Percentiles rank a stretch among this genome's conserved stretches.
Evolutionary conservation across 2,329 filamentous ascomycete species (phyloP).

Genomic region (Diaporthe capsici): DNA sequence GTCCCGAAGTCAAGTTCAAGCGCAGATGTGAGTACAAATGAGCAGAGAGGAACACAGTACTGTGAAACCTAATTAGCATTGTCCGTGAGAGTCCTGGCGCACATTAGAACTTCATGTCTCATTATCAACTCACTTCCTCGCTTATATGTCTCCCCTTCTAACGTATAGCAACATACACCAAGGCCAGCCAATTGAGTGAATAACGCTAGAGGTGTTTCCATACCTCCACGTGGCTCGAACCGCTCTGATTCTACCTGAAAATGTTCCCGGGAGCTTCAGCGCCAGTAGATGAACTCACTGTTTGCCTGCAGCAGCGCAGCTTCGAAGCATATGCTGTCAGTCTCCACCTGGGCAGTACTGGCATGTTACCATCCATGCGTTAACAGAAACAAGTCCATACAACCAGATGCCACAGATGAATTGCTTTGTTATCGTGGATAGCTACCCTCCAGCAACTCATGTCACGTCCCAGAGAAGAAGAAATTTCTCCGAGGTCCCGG

Average conservation of each 20-base stretch:
- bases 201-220: background rate
- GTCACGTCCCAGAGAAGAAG: background rate
- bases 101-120: background rate
- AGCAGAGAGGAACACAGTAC: background rate
- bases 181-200: background rate
- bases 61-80: background rate
- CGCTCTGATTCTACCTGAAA: background rate
- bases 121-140: background rate
- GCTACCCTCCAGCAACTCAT: background rate
- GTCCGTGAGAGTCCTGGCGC: background rate
- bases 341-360: background rate
- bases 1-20: background rate
- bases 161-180: too few relatives aligned
- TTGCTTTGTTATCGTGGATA: background rate
- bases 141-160: background rate
- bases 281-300: background rate
- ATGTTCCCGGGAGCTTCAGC: background rate
- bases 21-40: too few relatives aligned
- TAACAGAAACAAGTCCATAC: too few relatives aligned
- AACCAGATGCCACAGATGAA: background rate
- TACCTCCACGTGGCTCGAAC: background rate
- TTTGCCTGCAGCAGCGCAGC: background rate
- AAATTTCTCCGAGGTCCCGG: background rate
- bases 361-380: background rate
- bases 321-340: background rate